phyloP scores from a whole-genome alignment of 2,329 filamentous ascomycete species.

The Pleurostoma richardsiae region DNA sequence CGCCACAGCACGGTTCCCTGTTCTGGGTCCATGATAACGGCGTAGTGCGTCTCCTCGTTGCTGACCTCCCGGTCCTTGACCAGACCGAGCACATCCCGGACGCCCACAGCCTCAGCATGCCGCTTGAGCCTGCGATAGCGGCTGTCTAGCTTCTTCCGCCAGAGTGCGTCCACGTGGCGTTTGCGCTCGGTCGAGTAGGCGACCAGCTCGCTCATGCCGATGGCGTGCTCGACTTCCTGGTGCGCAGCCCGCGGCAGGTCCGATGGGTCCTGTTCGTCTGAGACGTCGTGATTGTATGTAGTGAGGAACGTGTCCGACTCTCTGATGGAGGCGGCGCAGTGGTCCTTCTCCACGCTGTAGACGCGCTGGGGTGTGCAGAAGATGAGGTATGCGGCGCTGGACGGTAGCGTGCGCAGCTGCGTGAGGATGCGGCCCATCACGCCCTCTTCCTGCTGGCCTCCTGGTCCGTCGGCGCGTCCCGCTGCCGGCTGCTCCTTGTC shows the following conservation, averaged over 20 bases:
- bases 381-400: slow-evolving; percentile 23
- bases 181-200: slow-evolving; percentile 16
- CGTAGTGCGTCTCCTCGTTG: slow-evolving; percentile 24
- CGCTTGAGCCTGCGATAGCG: background rate
- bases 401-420: slow-evolving; percentile 9
- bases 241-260: slow-evolving; percentile 6
- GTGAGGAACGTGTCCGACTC: slow-evolving; percentile 16
- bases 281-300: slow-evolving; percentile 19
- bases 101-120: slow-evolving; percentile 4
- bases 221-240: slow-evolving; percentile 3
- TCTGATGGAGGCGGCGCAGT: slow-evolving; percentile 12
- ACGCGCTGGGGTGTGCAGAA: slow-evolving; percentile 17
- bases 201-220: slow-evolving; percentile 17
- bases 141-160: slow-evolving; percentile 4
- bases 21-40: slow-evolving; percentile 36
- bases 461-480: background rate
- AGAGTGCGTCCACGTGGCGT: slow-evolving; percentile 11
- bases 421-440: slow-evolving; percentile 7
- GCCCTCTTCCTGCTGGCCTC: background rate
- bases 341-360: slow-evolving; percentile 20
- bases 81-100: slow-evolving; percentile 16
- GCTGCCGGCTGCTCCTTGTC: background rate
- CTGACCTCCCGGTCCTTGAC: slow-evolving; percentile 16
- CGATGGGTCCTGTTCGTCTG: slow-evolving; percentile 14
- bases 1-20: background rate